Conservation (phyloP, 139 green algal genomes). For the Eudorina sp. region DNA sequence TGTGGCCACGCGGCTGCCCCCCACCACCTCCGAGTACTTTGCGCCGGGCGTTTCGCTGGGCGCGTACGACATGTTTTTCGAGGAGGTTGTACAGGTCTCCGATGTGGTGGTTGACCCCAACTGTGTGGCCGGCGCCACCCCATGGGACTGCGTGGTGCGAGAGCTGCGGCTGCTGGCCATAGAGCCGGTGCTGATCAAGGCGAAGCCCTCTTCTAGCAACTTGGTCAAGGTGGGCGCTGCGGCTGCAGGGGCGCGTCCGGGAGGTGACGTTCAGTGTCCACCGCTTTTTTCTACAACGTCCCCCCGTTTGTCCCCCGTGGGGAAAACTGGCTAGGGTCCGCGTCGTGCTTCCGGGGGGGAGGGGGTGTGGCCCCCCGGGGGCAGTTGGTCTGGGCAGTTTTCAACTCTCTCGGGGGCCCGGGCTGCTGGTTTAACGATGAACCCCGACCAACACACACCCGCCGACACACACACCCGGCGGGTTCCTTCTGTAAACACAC, state of each 20-base stretch:
- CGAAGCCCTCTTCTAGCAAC: slow-evolving; percentile 10
- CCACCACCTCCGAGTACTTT: background rate
- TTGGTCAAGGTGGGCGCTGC: slow-evolving; percentile 41
- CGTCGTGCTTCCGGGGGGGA: too few species aligned
- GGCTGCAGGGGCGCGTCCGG: background rate
- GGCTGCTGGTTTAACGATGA: too few species aligned
- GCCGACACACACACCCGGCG: too few species aligned
- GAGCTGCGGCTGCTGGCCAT: slow-evolving; percentile 13
- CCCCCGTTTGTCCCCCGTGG: too few species aligned
- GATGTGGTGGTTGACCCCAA: background rate
- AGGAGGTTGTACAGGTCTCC: background rate
- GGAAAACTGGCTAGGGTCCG: too few species aligned
- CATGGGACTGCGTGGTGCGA: background rate
- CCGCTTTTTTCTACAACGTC: too few species aligned
- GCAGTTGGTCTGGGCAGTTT: too few species aligned
- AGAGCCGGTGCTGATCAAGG: background rate
- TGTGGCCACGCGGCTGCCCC: background rate
- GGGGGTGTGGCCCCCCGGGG: too few species aligned
- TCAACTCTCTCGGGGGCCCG: too few species aligned
- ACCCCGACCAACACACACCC: too few species aligned
- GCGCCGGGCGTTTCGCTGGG: background rate
- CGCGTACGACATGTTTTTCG: background rate
- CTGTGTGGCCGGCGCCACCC: background rate
- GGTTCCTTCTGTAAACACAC: too few species aligned
- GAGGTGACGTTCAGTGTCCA: too few species aligned